Evolutionary conservation across 495 filamentous ascomycete genomes (phyloP), one percentile per base, ranked within the genome.

Genomic region (Aeminium ludgeri): DNA sequence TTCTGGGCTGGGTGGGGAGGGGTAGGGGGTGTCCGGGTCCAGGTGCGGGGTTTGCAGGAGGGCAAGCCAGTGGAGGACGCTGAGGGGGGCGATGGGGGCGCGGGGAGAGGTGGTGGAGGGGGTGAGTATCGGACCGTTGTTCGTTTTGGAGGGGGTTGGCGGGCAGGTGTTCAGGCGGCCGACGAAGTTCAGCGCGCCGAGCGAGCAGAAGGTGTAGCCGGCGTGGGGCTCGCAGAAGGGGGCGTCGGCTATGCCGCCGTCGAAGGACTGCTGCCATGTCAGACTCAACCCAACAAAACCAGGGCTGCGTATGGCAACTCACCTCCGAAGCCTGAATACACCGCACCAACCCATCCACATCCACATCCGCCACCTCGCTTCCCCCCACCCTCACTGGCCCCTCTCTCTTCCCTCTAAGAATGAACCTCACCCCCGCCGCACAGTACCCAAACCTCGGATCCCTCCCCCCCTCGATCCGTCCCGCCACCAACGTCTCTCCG

Each of bases 401-500:
- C 15, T 28, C 20, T 13, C 5, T 19, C 2, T 12, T 13, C 17
- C 76, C 83, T 43, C 74, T 62, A 43, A 97, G 56, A 18, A 91
- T 76, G 71, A 80, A 94, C 27, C 89, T 66, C n/a, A 89, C 75
- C 16, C 72, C 76, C 30, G 79, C 66, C 11, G 80, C 84, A 45
- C 75, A 73, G 53, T 89, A 92, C 53, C 86, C 89, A 55, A 82
- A 87, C 32, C 91, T 64, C 63, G 85, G 73, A 57, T 97, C 89
- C 34, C 72, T 71, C 12, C 82, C 82, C 1, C 87, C 87, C 20
- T 74, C 73, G 18, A 93, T 66, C 20, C 59, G 59, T 17, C 69
- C 77, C 35, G 66, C 55, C 30, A 67, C 69, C 3, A 86, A 48
- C 20, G 78, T 66, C 57, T 97, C 86, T 1, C 87, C 91, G 60